A percentile compares a stretch with the other conserved stretches of the same genome.
phyloP scores from a whole-genome alignment of 2,329 filamentous ascomycete genomes.

The Fusarium pseudocircinatum region DNA sequence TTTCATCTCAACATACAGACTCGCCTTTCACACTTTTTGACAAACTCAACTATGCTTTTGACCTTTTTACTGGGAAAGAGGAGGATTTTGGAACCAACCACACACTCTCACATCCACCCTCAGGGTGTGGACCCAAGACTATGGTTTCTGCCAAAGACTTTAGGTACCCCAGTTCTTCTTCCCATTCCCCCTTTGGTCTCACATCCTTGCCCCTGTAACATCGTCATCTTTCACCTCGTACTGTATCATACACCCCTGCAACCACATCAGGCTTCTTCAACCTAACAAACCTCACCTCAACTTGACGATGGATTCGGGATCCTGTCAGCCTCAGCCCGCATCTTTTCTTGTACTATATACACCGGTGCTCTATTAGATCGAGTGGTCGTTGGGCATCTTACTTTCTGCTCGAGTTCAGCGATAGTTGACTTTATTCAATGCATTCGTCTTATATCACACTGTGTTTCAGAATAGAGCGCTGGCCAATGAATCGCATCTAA shows the following conservation, averaged over 20 bases:
- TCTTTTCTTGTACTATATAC: not conserved
- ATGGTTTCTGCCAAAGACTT: constrained; percentile 16
- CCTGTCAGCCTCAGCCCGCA: not conserved
- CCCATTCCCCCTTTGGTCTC: constrained; percentile 6
- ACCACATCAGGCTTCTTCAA: constrained; percentile 3
- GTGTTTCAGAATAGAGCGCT: not conserved
- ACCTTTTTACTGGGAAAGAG: not conserved
- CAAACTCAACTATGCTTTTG: not conserved
- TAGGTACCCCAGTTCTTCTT: constrained; percentile 28
- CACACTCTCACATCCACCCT: not conserved
- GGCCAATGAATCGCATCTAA: constrained; percentile 35
- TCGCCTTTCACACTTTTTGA: not conserved
- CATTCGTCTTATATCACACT: not conserved
- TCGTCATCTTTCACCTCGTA: constrained; percentile 8
- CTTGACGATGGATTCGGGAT: not conserved
- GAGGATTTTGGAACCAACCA: not conserved
- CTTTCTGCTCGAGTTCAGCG: not conserved
- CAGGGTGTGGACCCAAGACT: constrained; percentile 17
- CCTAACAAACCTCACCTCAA: not conserved
- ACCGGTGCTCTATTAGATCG: not conserved
- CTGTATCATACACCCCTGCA: constrained; percentile 12
- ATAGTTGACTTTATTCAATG: not conserved
- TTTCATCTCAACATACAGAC: not conserved
- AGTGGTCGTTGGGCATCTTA: not conserved
- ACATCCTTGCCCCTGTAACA: constrained; percentile 13